Base-by-base conservation (phyloP, 2,329 filamentous ascomycete species). In the Aspergillus floridensis region DNA sequence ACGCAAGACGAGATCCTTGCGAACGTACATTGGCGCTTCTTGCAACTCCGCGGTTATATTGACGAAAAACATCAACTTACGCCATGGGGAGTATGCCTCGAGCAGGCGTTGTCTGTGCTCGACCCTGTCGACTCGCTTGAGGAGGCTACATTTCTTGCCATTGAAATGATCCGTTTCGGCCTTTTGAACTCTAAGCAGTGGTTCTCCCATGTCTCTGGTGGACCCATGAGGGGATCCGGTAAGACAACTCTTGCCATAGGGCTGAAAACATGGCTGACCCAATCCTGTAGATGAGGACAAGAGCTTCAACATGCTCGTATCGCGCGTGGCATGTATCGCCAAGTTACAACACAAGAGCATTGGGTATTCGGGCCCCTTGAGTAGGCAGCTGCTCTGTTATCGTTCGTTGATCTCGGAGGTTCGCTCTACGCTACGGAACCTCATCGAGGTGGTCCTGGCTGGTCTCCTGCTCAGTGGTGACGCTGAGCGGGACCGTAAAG, bases 341-440 rank as follows among this genome's bases (percentile, higher is more conserved):
- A 91, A 90, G 70, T 82, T 98, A 62, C 86, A 88, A 32, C 95
- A 99, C 73, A 85, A 91, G 67, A 83, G 85, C 3, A 93, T 93
- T 66, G 95, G 95, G 31, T 99, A 97, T 76, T 97, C 93, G 2
- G 95, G 95, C 0, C 93, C 95, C 1, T 83, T 99, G 1, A 96
- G 92, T 80, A 89, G 95, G 75, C 92, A 93, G 66, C 82, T 97
- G 55, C 82, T 99, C 47, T 88, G 87, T 26, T 99, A 93, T 80
- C 90, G 92, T 61, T 93, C 92, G 1, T 82, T 98, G 59, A 87
- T 92, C 46, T 88, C 88, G 2, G 86, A 90, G 46, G 88, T 97
- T 24, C 89, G 93, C 44, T 86, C 89, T 64, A 86, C 88, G 35
- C 82, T 96, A 64, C 86, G 95, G 51, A 92, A 96, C 72, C 78